Base-by-base conservation (phyloP, 768 basidiomycete genomes). In the Agrocybe pediades region DNA sequence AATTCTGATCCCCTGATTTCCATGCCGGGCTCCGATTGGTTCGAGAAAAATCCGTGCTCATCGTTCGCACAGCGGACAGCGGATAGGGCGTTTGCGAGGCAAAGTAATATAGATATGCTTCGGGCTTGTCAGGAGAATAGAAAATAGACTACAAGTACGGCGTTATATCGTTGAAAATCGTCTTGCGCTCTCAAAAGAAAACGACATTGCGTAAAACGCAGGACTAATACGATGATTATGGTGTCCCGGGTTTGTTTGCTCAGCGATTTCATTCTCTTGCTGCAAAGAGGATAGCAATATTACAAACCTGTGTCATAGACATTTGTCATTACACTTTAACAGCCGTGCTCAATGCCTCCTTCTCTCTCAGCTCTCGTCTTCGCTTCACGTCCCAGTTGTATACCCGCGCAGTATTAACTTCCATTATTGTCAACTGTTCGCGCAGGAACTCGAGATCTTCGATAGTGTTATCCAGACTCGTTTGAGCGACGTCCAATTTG, bases 401-500 rank as follows among this genome's bases (percentile, higher is more conserved):
- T 48, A 96, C 88, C 30, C 96, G 79, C 5, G 96, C 96, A 11
- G 92, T 95, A 66, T 98, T 98, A 33, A 86, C 85, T 66, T 99
- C 95, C 91, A 98, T 97, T 9, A 97, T 84, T 4, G 97, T 98
- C 48, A 95, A 78, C 69, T 99, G 97, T 65, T 98, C 97, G 47
- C 93, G 78, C 54, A 98, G 71, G 67, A 92, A 99, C 65, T 95
- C 94, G 19, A 97, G 76, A 67, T 98, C 97, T 62, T 95, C 92
- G 40, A 87, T 75, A 0, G 88, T 85, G 65, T 86, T 85, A 23
- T 75, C 64, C 46, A 96, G 71, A 51, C 77, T 83, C 11, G 71
- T 72, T 64, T 91, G 81, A 0, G 95, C 95, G 0, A 80, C 76
- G 0, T 74, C 70, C 24, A 95, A 82, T 70, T 98, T 98, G 21